Evolutionary conservation across 2,329 filamentous ascomycete species (phyloP).

Genomic region (Neopestalotiopsis clavispora): DNA sequence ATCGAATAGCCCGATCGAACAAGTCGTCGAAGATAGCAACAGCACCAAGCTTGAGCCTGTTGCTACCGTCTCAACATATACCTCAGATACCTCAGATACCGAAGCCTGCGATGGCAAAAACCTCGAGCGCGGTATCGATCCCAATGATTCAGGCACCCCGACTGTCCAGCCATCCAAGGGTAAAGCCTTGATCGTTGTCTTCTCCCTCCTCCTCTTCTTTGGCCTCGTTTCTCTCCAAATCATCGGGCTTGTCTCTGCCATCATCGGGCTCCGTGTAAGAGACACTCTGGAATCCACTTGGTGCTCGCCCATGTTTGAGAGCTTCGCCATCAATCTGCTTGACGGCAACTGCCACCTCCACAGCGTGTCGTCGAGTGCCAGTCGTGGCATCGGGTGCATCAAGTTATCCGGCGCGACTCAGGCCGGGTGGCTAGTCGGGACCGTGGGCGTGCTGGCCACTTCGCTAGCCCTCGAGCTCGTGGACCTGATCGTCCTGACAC

Average conservation of each 20-base stretch:
- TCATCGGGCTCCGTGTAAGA: not conserved
- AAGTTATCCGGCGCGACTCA: constrained; percentile 20
- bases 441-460: constrained; percentile 18
- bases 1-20: not conserved
- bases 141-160: not conserved
- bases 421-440: constrained; percentile 21
- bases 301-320: constrained; percentile 25
- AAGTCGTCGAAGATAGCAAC: no score
- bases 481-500: constrained; percentile 19
- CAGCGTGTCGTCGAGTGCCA: constrained; percentile 14
- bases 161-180: not conserved
- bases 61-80: no score
- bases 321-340: constrained; percentile 15
- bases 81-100: no score
- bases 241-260: constrained; percentile 21
- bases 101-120: no score
- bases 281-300: constrained; percentile 17
- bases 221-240: constrained; percentile 20
- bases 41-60: not conserved
- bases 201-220: constrained; percentile 19
- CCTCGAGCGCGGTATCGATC: no score
- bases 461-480: constrained; percentile 19
- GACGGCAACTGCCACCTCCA: constrained; percentile 18
- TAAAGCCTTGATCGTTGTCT: constrained; percentile 21
- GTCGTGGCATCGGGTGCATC: constrained; percentile 22